These are phyloP conservation scores for Cryptococcus jaspeensis DNA, from an alignment of 1,284 basidiomycete species.

Conservation along the genomic window DNA sequence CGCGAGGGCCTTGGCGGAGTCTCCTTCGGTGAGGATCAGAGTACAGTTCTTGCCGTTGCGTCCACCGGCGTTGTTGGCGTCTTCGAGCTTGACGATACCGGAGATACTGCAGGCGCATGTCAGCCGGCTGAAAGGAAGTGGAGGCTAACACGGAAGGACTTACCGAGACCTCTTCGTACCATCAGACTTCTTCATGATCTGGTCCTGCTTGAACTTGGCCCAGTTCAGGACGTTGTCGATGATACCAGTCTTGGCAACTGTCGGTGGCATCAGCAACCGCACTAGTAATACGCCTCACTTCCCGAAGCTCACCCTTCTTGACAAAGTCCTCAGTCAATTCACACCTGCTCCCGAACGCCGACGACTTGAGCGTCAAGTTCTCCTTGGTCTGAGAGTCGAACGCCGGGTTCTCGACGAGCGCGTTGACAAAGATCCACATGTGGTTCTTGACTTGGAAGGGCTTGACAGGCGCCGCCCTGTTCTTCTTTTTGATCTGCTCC, in stretches of 20 bases:
- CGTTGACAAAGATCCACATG: conserved; percentile 98
- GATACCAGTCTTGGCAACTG: conserved; percentile 86
- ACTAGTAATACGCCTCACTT: neutral
- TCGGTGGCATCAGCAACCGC: conserved; percentile 1
- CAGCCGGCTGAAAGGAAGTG: too few relatives aligned
- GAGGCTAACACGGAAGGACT: conserved; percentile 22
- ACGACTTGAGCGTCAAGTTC: conserved; percentile 80
- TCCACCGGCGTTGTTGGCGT: conserved; percentile 97
- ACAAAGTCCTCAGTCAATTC: conserved; percentile 90
- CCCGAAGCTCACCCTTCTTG: conserved; percentile 72
- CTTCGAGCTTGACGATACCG: conserved; percentile 89
- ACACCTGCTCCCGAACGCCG: conserved; percentile 86
- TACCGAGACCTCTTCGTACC: conserved; percentile 86
- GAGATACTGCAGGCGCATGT: conserved; percentile 61
- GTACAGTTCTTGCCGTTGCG: conserved; percentile 80
- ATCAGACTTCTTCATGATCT: conserved; percentile 93
- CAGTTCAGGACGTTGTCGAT: conserved; percentile 91
- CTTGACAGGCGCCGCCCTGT: conserved; percentile 91
- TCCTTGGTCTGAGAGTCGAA: conserved; percentile 99
- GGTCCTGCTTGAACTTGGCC: conserved; percentile 96
- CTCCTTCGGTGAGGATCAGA: conserved; percentile 97
- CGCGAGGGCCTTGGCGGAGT: conserved; percentile 96
- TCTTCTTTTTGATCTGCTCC: conserved; percentile 87
- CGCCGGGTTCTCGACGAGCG: conserved; percentile 94
- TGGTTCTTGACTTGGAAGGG: conserved; percentile 93